Conservation (phyloP, 352 stramenopile genomes). For the Pythium dissotocum region DNA sequence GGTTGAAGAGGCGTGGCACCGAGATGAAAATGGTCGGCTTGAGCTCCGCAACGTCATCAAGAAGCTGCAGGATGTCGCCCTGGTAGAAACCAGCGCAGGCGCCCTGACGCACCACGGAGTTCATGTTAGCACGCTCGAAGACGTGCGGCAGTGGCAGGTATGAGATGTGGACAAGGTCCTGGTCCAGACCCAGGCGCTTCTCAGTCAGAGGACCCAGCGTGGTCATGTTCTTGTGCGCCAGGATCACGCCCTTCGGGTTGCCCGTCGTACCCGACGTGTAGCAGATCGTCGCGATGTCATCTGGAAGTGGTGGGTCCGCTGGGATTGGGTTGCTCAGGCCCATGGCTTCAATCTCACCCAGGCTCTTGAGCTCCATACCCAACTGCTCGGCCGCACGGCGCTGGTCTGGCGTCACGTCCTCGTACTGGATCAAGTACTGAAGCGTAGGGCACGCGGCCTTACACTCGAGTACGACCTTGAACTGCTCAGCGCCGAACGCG, state of each 20-base stretch:
- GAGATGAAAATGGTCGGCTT: slow-evolving; percentile 92
- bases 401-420: slow-evolving; percentile 43
- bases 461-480: slow-evolving; percentile 57
- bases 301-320: slow-evolving; percentile 47
- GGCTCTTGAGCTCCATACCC: slow-evolving; percentile 44
- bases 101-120: slow-evolving; percentile 78
- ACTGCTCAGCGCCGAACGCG: slow-evolving; percentile 58
- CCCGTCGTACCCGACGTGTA: slow-evolving; percentile 97
- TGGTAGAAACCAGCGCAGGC: slow-evolving; percentile 73
- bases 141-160: slow-evolving; percentile 97
- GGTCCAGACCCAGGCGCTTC: slow-evolving; percentile 35
- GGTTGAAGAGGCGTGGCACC: slow-evolving; percentile 96
- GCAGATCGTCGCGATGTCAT: slow-evolving; percentile 94
- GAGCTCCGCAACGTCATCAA: slow-evolving; percentile 93
- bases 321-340: slow-evolving; percentile 42
- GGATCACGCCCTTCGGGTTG: slow-evolving; percentile 94
- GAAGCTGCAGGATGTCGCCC: slow-evolving; percentile 91
- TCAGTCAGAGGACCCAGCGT: slow-evolving; percentile 19
- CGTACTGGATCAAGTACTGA: slow-evolving; percentile 62
- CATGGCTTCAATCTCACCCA: slow-evolving; percentile 44
- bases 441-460: slow-evolving; percentile 49
- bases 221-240: slow-evolving; percentile 88
- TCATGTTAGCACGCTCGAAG: slow-evolving; percentile 91
- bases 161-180: slow-evolving; percentile 91
- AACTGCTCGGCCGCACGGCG: slow-evolving; percentile 25